These are phyloP conservation scores for Tylopilus sp. DNA, from an alignment of 768 basidiomycete species.

Conservation along the genomic window DNA sequence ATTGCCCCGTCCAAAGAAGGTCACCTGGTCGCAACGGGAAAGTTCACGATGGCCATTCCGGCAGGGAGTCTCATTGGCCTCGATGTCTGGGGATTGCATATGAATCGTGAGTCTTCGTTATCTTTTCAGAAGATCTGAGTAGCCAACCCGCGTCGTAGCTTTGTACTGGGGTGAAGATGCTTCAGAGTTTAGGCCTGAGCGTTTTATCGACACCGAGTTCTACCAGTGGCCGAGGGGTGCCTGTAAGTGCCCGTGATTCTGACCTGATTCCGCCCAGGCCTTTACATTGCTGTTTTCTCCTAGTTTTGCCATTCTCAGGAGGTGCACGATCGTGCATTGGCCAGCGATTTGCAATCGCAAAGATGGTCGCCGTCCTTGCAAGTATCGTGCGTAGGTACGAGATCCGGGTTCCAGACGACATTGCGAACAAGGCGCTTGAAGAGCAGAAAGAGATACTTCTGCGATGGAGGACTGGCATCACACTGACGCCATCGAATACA, in stretches of 20 bases:
- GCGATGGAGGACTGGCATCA: conserved; percentile 36
- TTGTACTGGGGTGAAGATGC: conserved; percentile 48
- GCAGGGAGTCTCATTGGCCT: conserved; percentile 38
- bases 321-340: no score
- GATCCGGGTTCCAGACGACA: conserved; percentile 37
- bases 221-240: no score
- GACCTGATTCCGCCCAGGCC: neutral
- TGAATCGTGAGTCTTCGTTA: conserved; percentile 38
- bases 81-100: conserved; percentile 42
- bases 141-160: conserved; percentile 25
- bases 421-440: conserved; percentile 28
- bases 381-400: conserved; percentile 40
- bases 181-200: conserved; percentile 42
- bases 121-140: neutral
- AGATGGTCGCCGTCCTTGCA: conserved; percentile 42
- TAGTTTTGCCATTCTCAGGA: conserved; percentile 45
- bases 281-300: neutral
- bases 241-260: neutral
- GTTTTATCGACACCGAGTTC: no score
- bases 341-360: conserved; percentile 44
- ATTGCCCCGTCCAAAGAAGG: conserved; percentile 28
- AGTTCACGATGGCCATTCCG: conserved; percentile 35
- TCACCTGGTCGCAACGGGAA: conserved; percentile 22
- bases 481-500: conserved; percentile 33
- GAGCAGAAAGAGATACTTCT: conserved; percentile 30